These are phyloP conservation scores for Bipolaris gigantea DNA, from an alignment of 2,329 filamentous ascomycete genomes.

Conservation along the genomic window DNA sequence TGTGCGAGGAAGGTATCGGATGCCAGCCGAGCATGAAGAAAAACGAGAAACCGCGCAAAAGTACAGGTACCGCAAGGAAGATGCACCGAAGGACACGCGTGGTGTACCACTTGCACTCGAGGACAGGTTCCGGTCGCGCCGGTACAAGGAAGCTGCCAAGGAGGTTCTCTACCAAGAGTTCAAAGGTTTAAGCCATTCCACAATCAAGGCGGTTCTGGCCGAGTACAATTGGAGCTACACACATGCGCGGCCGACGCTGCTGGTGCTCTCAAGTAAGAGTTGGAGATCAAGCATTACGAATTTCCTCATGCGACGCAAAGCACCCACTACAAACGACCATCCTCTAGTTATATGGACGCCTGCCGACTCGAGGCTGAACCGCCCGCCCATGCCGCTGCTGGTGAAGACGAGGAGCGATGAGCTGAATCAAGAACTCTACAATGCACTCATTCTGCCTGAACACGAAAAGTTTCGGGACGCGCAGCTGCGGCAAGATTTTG, in stretches of 20 bases:
- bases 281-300: slow-evolving; percentile 76
- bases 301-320: slow-evolving; percentile 68
- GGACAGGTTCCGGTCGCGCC: slow-evolving; percentile 68
- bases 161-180: slow-evolving; percentile 74
- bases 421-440: slow-evolving; percentile 55
- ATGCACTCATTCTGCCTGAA: slow-evolving; percentile 48
- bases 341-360: slow-evolving; percentile 64
- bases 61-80: slow-evolving; percentile 40
- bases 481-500: slow-evolving; percentile 45
- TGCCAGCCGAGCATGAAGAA: slow-evolving; percentile 43
- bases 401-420: slow-evolving; percentile 65
- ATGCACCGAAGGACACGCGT: slow-evolving; percentile 36
- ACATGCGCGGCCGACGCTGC: slow-evolving; percentile 68
- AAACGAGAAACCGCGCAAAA: slow-evolving; percentile 35
- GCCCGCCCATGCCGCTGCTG: slow-evolving; percentile 62
- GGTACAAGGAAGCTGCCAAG: slow-evolving; percentile 70
- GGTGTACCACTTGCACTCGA: slow-evolving; percentile 54
- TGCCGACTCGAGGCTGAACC: slow-evolving; percentile 58
- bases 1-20: slow-evolving; percentile 65
- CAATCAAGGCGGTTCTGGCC: slow-evolving; percentile 76
- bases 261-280: slow-evolving; percentile 69
- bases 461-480: slow-evolving; percentile 45
- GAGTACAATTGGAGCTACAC: slow-evolving; percentile 81
- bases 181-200: slow-evolving; percentile 70
- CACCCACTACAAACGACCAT: slow-evolving; percentile 56